Evolutionary conservation across 2,329 filamentous ascomycete genomes (phyloP), one percentile per base, ranked within the genome.

Genomic region (Fusarium praegraminearum): DNA sequence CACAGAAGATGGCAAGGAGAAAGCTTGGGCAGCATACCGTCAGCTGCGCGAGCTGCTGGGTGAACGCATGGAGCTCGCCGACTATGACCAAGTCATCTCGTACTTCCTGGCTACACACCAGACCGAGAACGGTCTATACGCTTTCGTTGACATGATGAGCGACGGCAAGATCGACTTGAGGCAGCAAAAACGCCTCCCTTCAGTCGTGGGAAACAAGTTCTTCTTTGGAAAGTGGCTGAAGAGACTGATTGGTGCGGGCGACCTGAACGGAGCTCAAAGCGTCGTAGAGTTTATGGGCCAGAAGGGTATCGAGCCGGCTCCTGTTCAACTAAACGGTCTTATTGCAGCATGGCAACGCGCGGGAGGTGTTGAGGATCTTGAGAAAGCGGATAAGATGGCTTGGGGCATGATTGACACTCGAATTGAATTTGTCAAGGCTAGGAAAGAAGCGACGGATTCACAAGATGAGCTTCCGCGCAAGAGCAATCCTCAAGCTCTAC

Each of bases 211-310:
- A 51, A 96, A 97, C 78, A 90, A 91, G 67, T 95, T 93, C 79
- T 93, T 97, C 79, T 91, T 94, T 70, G 92, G 91, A 35, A 94
- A 93, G 73, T 97, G 94, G 94, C 86, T 97, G 75, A 95, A 95
- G 79, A 89, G 91, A 51, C 86, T 97, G 11, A 91, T 97, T 58
- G 90, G 90, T 18, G 87, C 90, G 61, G 89, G 89, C 3, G 87
- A 93, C 69, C 80, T 92, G 16, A 87, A 91, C 59, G 91, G 90
- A 3, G 93, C 93, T 5, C 84, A 87, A 54, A 87, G 88, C 63
- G 92, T 97, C 11, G 83, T 96, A 30, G 86, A 91, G 16, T 85
- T 94, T 67, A 95, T 97, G 91, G 88, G 90, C 71, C 83, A 86
- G 54, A 88, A 87, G 72, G 89, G 89, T 2, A 86, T 94, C 35